Evolutionary conservation across 2,329 filamentous ascomycete species (phyloP).

Genomic region (Metarhizium sp.): DNA sequence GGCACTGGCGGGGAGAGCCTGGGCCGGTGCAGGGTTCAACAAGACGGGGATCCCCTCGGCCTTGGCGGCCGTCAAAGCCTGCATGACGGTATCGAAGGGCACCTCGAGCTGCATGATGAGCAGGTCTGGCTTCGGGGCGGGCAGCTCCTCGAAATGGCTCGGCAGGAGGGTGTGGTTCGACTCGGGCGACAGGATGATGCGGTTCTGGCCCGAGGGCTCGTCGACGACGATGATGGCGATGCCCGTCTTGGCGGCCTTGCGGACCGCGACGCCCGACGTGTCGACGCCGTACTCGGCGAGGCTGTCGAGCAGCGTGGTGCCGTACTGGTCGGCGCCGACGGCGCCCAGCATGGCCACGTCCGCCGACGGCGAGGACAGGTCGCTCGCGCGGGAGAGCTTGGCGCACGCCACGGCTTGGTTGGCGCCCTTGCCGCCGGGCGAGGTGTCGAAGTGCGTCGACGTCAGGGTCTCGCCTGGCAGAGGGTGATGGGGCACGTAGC

Average conservation of each 20-base stretch:
- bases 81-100: constrained; percentile 54
- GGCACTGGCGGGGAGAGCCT: constrained; percentile 53
- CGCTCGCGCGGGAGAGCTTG: constrained; percentile 57
- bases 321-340: constrained; percentile 62
- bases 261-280: constrained; percentile 39
- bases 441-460: constrained; percentile 65
- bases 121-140: constrained; percentile 42
- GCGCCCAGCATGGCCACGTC: constrained; percentile 63
- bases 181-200: constrained; percentile 64
- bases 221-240: constrained; percentile 71
- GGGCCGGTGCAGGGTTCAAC: constrained; percentile 78
- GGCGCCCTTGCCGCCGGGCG: constrained; percentile 85
- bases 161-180: constrained; percentile 50
- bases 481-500: constrained; percentile 76
- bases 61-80: constrained; percentile 44
- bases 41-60: constrained; percentile 50
- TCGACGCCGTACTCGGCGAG: constrained; percentile 55
- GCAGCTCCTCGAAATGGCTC: constrained; percentile 23
- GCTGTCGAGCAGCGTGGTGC: constrained; percentile 45
- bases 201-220: constrained; percentile 61
- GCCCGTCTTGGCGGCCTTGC: constrained; percentile 46
- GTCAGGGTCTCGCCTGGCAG: constrained; percentile 81
- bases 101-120: constrained; percentile 75
- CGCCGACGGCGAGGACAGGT: constrained; percentile 16
- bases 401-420: constrained; percentile 90